A percentile compares a stretch with the other conserved stretches of the same genome.
Conservation (phyloP, 805 yeast species). For the Wickerhamiella parazyma region DNA sequence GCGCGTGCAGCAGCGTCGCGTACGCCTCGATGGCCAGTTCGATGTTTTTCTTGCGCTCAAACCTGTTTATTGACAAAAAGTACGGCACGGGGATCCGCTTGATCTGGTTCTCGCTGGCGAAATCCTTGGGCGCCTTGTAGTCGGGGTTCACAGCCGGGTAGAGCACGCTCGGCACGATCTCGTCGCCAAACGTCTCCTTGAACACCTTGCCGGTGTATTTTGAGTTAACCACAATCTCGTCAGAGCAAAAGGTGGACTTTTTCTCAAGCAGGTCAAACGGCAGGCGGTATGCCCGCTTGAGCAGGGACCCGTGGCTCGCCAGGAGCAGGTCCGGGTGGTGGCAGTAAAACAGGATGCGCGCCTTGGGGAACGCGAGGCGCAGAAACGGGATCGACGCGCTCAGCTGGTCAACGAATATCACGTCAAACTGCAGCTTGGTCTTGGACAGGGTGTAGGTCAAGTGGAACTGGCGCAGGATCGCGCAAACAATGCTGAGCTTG, state of each 20-base stretch:
- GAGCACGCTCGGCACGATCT: conserved; percentile 37
- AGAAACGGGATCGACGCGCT: conserved; percentile 72
- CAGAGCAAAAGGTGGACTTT: conserved; percentile 61
- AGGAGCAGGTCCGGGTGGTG: conserved; percentile 89
- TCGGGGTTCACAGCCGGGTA: conserved; percentile 63
- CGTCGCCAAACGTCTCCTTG: conserved; percentile 40
- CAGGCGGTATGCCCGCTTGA: conserved; percentile 54
- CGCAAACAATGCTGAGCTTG: conserved; percentile 64
- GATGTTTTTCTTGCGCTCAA: conserved; percentile 74
- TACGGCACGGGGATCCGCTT: conserved; percentile 22
- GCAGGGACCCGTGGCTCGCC: conserved; percentile 40
- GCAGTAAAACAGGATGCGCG: conserved; percentile 71
- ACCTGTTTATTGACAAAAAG: conserved; percentile 73
- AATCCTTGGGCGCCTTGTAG: not conserved
- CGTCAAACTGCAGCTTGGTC: conserved; percentile 42
- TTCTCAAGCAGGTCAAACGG: conserved; percentile 84
- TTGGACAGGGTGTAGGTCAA: conserved; percentile 36
- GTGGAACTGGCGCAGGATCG: conserved; percentile 69
- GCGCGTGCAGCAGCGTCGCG: conserved; percentile 30
- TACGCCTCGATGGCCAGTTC: conserved; percentile 63
- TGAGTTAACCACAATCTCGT: conserved; percentile 76
- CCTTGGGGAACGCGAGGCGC: conserved; percentile 22
- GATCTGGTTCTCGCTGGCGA: conserved; percentile 6
- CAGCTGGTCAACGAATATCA: conserved; percentile 76
- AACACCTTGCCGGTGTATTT: conserved; percentile 65